Evolutionary conservation across 1,284 basidiomycete genomes (phyloP).

Genomic region (Marasmius tenuissimus): DNA sequence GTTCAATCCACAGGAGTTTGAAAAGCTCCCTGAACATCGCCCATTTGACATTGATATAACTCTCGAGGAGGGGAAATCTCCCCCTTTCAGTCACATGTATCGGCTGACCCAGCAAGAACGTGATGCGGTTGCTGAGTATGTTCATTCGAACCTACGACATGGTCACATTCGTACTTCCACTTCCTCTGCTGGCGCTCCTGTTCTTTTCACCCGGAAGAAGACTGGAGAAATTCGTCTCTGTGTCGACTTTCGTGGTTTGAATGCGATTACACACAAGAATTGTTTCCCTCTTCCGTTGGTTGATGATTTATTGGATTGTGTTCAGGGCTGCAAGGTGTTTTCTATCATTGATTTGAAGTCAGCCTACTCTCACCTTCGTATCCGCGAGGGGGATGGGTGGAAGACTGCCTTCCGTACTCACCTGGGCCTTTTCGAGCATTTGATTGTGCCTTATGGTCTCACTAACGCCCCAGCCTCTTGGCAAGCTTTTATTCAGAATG

Average conservation of each 20-base stretch:
- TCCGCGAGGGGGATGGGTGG: constrained; percentile 20
- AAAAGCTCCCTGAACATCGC: not conserved
- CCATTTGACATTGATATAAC: not conserved
- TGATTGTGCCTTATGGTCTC: not conserved
- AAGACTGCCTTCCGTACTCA: constrained; percentile 20
- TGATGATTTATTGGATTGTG: constrained; percentile 22
- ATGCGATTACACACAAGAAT: not conserved
- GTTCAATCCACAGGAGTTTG: not conserved
- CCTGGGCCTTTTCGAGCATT: not conserved
- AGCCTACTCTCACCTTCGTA: constrained; percentile 20
- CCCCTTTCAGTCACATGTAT: not conserved
- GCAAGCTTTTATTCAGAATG: not conserved
- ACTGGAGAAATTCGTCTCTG: constrained; percentile 6
- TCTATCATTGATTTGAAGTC: constrained; percentile 21
- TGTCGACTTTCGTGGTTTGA: not conserved
- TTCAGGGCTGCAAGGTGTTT: constrained; percentile 21
- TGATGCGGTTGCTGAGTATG: constrained; percentile 4
- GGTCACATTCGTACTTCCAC: constrained; percentile 17
- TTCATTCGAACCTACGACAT: constrained; percentile 1
- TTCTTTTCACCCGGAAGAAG: constrained; percentile 7
- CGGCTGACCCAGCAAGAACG: no score
- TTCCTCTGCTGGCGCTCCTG: constrained; percentile 20
- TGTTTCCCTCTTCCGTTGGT: constrained; percentile 21
- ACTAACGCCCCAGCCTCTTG: not conserved
- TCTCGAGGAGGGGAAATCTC: not conserved